Evolutionary conservation across 495 filamentous ascomycete species (phyloP), one percentile per base, ranked within the genome.

Genomic region (Talaromyces adpressus): DNA sequence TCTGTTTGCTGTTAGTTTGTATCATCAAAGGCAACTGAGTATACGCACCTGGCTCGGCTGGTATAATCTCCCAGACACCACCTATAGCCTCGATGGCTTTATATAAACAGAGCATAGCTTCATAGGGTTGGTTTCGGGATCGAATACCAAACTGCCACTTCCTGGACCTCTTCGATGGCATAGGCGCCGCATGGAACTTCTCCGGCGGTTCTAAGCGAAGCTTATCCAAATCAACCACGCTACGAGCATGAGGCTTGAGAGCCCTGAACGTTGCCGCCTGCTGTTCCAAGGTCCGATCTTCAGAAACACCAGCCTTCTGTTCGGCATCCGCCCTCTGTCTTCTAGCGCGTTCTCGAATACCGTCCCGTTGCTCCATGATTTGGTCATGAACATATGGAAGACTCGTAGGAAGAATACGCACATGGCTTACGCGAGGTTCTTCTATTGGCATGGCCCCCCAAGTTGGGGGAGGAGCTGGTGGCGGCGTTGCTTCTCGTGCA

Each of bases 101-200:
- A 79, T 96, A 98, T 57, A 98, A 90, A 71, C 94, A 97, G 9
- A 92, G 75, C 71, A 98, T 89, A 0, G 94, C 94, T 68, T 98
- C 94, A 30, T 93, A 87, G 0, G 95, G 94, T 23, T 91, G 90
- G 72, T 97, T 98, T 32, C 95, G 83, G 23, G 90, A 93, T 1
- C 94, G 86, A 63, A 98, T 98, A 32, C 94, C 94, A 70, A 98
- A 98, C 73, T 98, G 95, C 94, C 94, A 98, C 63, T 91, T 89
- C 1, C 91, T 90, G 3, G 86, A 77, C 73, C 87, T 90, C 72
- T 89, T 93, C 27, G 74, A 76, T 59, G 78, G 79, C 63, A 74
- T 69, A 53, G 86, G 75, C 25, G 84, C 81, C 7, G 85, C 82
- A 12, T 85, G 85, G 65, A 85, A 84, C 4, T 79, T 79, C 57